phyloP scores from a whole-genome alignment of 2,329 filamentous ascomycete species.

The Pseudogymnoascus sp. region DNA sequence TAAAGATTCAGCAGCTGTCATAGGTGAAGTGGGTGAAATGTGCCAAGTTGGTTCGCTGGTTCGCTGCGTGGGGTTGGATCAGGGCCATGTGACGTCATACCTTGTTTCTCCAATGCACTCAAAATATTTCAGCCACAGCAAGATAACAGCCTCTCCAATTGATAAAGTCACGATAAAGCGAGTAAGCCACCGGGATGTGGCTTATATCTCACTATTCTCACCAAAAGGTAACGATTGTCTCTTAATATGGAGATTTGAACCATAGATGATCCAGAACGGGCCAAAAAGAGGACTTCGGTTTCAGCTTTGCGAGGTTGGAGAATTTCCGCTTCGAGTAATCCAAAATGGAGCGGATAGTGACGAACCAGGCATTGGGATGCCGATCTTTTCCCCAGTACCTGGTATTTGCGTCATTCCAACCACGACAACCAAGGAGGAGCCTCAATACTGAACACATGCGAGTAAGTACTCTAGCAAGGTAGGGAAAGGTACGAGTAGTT shows the following conservation, averaged over 20 bases:
- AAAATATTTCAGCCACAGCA: background rate
- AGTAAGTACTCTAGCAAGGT: too few species aligned
- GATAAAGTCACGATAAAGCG: background rate
- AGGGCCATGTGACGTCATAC: background rate
- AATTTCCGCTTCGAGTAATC: background rate
- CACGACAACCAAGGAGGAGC: background rate
- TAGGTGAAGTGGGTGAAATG: background rate
- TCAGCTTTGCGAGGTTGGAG: slow-evolving; percentile 1
- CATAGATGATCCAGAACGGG: background rate
- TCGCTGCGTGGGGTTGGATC: slow-evolving; percentile 1
- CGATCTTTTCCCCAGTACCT: slow-evolving; percentile 4
- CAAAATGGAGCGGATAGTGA: background rate
- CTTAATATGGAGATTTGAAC: background rate
- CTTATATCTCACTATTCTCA: background rate
- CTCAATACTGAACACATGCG: background rate
- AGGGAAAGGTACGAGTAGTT: background rate
- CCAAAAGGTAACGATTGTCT: background rate
- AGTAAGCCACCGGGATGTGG: background rate
- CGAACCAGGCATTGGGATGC: background rate
- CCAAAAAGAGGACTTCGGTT: background rate
- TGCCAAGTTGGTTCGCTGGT: background rate
- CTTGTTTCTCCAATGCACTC: background rate
- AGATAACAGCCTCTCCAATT: background rate
- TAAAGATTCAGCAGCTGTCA: background rate
- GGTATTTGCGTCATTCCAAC: slow-evolving; percentile 1